Base-by-base conservation (phyloP, 2,329 filamentous ascomycete genomes). In the Periconia sp. region DNA sequence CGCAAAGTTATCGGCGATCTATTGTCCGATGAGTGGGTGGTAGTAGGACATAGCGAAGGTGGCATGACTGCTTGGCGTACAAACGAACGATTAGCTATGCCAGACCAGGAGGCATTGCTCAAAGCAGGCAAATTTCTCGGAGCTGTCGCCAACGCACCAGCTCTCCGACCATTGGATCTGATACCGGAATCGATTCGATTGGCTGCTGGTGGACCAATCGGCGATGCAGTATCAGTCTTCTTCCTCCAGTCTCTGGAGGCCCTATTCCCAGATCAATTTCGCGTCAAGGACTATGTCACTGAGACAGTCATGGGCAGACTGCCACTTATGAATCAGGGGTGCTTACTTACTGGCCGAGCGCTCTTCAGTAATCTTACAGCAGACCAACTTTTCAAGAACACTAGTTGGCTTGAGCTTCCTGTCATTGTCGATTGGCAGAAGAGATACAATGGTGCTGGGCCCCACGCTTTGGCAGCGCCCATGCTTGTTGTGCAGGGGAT, bases 61-160 rank as follows among this genome's bases (percentile, higher is more conserved):
- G 62, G 61, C 13, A 58, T 65, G 58, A 62, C 56, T n/a, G 59
- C 61, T 35, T 63, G 62, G 62, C 49, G 62, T 1, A 60, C 59
- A 11, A 60, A 61, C 31, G 58, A 63, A 41, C 61, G 59, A 10
- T 53, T 65, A 3, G 62, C 62, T 19, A 61, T 62, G 62, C 55
- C 56, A 13, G 49, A 47, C 15, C 61, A 62, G 20, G 53, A 61
- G 5, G 53, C 45, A 6, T 50, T 65, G 11, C 55, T 59, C 15
- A 56, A 56, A 18, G 61, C 59, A 10, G 61, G 61, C 27, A 65
- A 55, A 9, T 61, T 63, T 20, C 49, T 65, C 1, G 61, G 62
- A 20, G 53, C 59, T 0, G 62, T 63, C 8, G 59, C 62, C n/a
- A 59, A 58, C n/a, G 56, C 58, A 17, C 61, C 62, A 11, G 62